Evolutionary conservation across 306 rosid genomes (phyloP), one percentile per base, ranked within the genome.

Genomic region (Alnus rubra): DNA sequence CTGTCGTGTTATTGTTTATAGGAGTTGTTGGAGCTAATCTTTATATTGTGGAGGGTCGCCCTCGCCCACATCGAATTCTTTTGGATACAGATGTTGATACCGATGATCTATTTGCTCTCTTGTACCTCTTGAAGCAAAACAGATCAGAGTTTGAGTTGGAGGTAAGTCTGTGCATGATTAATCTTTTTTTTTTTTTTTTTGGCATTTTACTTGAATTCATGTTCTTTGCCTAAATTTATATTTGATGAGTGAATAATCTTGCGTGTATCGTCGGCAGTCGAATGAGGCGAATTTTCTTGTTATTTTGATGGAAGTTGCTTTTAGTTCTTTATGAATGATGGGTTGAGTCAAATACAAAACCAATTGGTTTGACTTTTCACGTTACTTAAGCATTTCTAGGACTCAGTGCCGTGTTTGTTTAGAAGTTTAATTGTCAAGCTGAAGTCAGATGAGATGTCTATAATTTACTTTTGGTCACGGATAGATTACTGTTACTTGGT

Each of bases 111-210:
- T 92, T 90, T 76, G 94, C 91, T 74, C 85, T 92, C 1, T 84
- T 95, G 73, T 95, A 95, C 74, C 94, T 95, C 65, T 76, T 92
- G 94, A 95, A 95, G 90, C 97, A 91, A 33, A 87, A 95, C 83
- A 87, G 88, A 88, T 90, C 98, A 82, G 92, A 92, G 76, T 91
- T 92, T 84, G 83, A 90, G 69, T 73, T 94, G 52, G 96, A 95
- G 97, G 98, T 92, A 73, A 82, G 73, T 45, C 45, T 19, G 69
- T 2, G 28, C 28, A 23, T 23, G 45, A 67, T 48, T 23, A 56
- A 15, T 7, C 64, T 50, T 53, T 59, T 67, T 71, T 30, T 0
- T 35, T 35, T 35, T 35, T 35, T 35, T 0, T 1, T 23, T 23
- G 28, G 28, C 28, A 23, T 23, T 23, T 23, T 23, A 23, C 28